Evolutionary conservation across 1,139 yeast genomes (phyloP).

Genomic region (Saccharomyces hybrid): DNA sequence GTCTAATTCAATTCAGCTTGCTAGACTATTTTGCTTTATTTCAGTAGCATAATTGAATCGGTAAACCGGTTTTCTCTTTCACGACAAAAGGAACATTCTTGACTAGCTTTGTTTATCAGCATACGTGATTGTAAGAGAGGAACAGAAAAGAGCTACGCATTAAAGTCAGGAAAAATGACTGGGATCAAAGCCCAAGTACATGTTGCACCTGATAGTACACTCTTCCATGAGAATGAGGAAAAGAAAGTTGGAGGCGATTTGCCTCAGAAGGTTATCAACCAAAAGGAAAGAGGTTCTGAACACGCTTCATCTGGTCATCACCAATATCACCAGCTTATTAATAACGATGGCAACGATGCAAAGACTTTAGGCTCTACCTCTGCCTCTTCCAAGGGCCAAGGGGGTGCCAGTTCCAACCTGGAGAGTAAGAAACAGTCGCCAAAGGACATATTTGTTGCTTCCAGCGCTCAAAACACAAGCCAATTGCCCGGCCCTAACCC

Average conservation of each 20-base stretch:
- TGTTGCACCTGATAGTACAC: neutral
- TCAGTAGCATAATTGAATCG: neutral
- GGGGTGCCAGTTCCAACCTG: neutral
- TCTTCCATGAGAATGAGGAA: conserved; percentile 4
- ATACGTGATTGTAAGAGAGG: neutral
- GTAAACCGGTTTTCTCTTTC: neutral
- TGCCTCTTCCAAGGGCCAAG: neutral
- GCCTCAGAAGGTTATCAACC: conserved; percentile 6
- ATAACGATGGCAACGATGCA: neutral
- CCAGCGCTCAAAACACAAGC: conserved; percentile 14
- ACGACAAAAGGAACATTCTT: neutral
- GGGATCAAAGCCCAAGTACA: conserved; percentile 1
- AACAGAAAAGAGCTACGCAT: neutral
- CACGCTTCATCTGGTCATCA: conserved; percentile 3
- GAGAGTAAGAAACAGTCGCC: neutral
- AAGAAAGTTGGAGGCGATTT: conserved; percentile 8
- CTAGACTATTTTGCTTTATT: neutral
- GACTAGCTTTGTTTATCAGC: neutral
- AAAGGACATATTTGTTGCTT: conserved; percentile 21
- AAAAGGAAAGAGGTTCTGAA: conserved; percentile 9
- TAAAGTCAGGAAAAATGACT: neutral
- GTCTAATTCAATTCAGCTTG: neutral
- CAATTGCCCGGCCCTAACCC: conserved; percentile 23
- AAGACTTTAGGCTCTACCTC: neutral
- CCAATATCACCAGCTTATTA: neutral